Percentiles rank a stretch among this genome's conserved stretches.
Evolutionary conservation across 495 filamentous ascomycete species (phyloP).

Genomic region (Penicillium silybi): DNA sequence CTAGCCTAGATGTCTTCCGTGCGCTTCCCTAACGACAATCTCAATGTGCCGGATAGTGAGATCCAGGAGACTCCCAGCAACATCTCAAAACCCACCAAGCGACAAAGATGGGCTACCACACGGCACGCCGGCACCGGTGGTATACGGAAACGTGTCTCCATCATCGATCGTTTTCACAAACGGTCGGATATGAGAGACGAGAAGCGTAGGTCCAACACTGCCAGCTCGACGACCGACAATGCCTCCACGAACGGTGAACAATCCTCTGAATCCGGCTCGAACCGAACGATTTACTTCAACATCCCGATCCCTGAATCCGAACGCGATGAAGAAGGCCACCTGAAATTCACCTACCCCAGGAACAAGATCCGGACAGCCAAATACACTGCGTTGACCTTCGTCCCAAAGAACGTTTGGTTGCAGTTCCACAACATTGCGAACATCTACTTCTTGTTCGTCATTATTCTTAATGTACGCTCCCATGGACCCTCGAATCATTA

Average conservation of each 20-base stretch:
- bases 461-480: constrained; percentile 81
- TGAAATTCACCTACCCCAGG: constrained; percentile 64
- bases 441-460: constrained; percentile 94
- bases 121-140: constrained; percentile 69
- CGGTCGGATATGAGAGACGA: constrained; percentile 54
- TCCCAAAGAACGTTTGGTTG: constrained; percentile 96
- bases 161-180: constrained; percentile 74
- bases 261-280: constrained; percentile 21
- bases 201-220: constrained; percentile 57
- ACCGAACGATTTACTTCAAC: constrained; percentile 78
- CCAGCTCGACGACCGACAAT: constrained; percentile 29
- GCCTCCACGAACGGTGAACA: constrained; percentile 41
- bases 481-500: background rate
- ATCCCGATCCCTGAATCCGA: constrained; percentile 71
- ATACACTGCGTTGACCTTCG: constrained; percentile 91
- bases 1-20: constrained; percentile 39
- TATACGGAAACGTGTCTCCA: constrained; percentile 74
- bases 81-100: constrained; percentile 57
- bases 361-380: constrained; percentile 99
- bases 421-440: constrained; percentile 99
- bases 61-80: constrained; percentile 41
- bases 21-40: constrained; percentile 23
- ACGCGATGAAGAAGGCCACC: constrained; percentile 78
- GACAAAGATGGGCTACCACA: constrained; percentile 93
- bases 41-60: constrained; percentile 19